Base-by-base conservation (phyloP, 2,329 filamentous ascomycete genomes). In the Cladophialophora exuberans region DNA sequence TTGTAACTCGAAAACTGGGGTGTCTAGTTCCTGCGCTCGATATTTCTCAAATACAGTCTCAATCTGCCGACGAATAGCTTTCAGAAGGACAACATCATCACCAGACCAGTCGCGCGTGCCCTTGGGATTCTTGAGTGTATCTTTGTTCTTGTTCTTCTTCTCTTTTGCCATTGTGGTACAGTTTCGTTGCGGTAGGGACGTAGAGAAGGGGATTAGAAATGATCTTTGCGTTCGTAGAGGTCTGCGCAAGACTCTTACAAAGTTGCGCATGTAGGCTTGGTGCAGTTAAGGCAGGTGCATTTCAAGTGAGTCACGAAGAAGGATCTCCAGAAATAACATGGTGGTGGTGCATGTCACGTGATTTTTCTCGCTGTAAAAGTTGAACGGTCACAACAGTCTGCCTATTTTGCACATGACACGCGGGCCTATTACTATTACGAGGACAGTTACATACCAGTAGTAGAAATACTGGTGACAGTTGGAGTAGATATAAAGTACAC, bases 31-130 rank as follows among this genome's bases (percentile, higher is more conserved):
- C 57, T 88, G 85, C 60, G 82, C 89, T 70, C 88, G 89, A 76
- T 93, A 88, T 66, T 87, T 86, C 76, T 91, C 90, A 79, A 94
- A 93, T 69, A 93, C 85, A 56, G 85, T 78, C 62, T 83, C 85
- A 70, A 93, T 90, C 66, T 83, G 85, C 67, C 75, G 79, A 72
- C 90, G 92, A 75, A 93, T 91, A 70, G 86, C 84, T 73, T 92
- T 88, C 65, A 89, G 84, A 67, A 93, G 85, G 67, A 90, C 82
- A 79, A 91, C 88, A 69, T 91, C 86, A 72, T 82, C 82, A 64
- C 87, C 88, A 68, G 85, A 81, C 88, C 87, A 96, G 72, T 96
- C 91, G 70, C 90, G 89, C 62, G 90, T 96, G 64, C 91, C 90
- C 81, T 96, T 96, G 60, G 90, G 89, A 68, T 87, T 89, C 80